phyloP scores from a whole-genome alignment of 257 asterid genomes.

The Ilex asprella region DNA sequence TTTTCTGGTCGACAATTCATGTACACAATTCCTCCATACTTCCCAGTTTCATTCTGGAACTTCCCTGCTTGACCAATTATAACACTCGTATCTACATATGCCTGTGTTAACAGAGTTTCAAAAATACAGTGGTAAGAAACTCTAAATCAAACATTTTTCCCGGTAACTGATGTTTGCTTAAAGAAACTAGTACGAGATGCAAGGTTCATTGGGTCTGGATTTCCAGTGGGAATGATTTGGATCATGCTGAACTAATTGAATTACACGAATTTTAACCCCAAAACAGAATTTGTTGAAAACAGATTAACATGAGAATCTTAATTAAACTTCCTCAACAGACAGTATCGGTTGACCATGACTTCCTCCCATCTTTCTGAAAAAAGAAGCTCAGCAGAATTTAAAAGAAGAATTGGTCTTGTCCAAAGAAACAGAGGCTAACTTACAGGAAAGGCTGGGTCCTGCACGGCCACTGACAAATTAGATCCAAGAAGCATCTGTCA shows the following conservation, averaged over 20 bases:
- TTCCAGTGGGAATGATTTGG: no score
- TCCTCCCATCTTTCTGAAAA: no score
- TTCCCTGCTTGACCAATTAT: background rate
- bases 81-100: slow-evolving; percentile 1
- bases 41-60: background rate
- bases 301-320: background rate
- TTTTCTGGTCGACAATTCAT: slow-evolving; percentile 1
- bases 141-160: background rate
- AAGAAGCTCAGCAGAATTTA: background rate
- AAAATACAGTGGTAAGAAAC: background rate
- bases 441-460: slow-evolving; percentile 2
- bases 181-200: no score
- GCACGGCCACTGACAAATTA: background rate
- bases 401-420: background rate
- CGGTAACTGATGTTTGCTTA: background rate
- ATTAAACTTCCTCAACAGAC: background rate
- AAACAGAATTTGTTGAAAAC: background rate
- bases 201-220: no score
- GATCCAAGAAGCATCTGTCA: background rate
- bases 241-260: no score
- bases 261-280: no score
- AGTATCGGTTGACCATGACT: no score
- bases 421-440: background rate
- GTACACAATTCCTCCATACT: background rate
- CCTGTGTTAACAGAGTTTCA: background rate